These are phyloP conservation scores for Brassica napus DNA, from an alignment of 345 rosid species.

Conservation along the genomic window DNA sequence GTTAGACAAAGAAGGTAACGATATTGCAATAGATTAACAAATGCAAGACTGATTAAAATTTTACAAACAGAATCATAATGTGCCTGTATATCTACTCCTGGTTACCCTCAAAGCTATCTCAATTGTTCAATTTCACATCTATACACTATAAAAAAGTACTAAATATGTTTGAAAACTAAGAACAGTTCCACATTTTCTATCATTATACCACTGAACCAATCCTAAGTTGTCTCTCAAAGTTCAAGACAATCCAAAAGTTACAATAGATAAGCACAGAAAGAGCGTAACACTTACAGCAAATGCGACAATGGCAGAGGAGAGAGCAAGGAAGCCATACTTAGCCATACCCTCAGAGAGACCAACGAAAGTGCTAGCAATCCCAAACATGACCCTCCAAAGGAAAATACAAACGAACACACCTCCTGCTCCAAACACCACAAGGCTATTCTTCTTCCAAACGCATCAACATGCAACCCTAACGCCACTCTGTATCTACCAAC, in stretches of 20 bases:
- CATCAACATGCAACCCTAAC: slow-evolving; percentile 73
- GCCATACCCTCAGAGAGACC: slow-evolving; percentile 93
- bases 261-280: not conserved
- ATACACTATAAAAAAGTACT: not conserved
- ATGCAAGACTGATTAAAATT: not conserved
- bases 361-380: slow-evolving; percentile 76
- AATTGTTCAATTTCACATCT: not conserved
- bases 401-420: slow-evolving; percentile 62
- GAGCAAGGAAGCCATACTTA: slow-evolving; percentile 89
- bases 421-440: slow-evolving; percentile 67
- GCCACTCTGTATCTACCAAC: slow-evolving; percentile 67
- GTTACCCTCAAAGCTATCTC: not conserved
- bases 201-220: not conserved
- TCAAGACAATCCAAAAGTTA: not conserved
- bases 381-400: slow-evolving; percentile 90
- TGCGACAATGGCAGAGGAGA: slow-evolving; percentile 84
- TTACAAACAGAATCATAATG: slow-evolving; percentile 13
- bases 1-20: not conserved
- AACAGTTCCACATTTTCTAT: not conserved
- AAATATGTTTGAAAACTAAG: not conserved
- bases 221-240: slow-evolving; percentile 10
- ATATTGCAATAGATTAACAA: not conserved
- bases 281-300: slow-evolving; percentile 62
- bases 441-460: slow-evolving; percentile 72
- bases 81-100: not conserved